Base-by-base conservation (phyloP, 768 basidiomycete genomes). In the Russula lepida region DNA sequence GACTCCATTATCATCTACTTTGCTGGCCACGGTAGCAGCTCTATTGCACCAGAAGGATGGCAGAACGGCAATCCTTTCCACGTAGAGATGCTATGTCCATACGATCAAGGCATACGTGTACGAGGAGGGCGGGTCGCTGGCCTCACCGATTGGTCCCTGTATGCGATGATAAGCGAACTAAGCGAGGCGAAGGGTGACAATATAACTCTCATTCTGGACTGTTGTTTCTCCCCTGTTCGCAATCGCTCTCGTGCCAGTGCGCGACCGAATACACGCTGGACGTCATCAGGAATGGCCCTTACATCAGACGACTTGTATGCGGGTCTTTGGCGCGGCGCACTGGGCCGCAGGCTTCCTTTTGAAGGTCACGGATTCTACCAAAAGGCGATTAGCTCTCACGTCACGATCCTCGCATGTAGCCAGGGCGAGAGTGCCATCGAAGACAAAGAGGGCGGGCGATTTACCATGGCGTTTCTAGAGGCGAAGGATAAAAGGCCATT, bases 1-100 rank as follows among this genome's bases (percentile, higher is more conserved):
- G 86, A 88, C 60, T 82, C 86, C 33, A 77, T 88, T 43, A 65
- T 88, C 64, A 70, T 88, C 53, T 88, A 85, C 67, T 88, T 86
- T 68, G 84, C 87, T 39, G 87, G 86, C n/a, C 85, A 88, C 68
- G 86, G 86, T 27, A 84, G 83, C 68, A 76, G 71, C 56, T 68
- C 84, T 46, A 70, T 74, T 15, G 79, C 83, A n/a, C 85, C 85
- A 53, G 70, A 72, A 37, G 81, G 77, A 54, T 88, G 86, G 87
- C 82, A 79, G 68, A 76, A 77, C 62, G 70, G 71, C 41, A 74
- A 73, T 37, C 68, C 73, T 54, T 70, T 71, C 51, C 67, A 70
- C 28, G 83, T 84, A 17, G 78, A 87, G 65, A 77, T 86, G 57
- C 69, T 88, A 33, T 87, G 85, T 69, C 77, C 87, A 23, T 82